A percentile compares a stretch with the other conserved stretches of the same genome.
Conservation (phyloP, 2,329 filamentous ascomycete genomes). For the Colletotrichum sidae region DNA sequence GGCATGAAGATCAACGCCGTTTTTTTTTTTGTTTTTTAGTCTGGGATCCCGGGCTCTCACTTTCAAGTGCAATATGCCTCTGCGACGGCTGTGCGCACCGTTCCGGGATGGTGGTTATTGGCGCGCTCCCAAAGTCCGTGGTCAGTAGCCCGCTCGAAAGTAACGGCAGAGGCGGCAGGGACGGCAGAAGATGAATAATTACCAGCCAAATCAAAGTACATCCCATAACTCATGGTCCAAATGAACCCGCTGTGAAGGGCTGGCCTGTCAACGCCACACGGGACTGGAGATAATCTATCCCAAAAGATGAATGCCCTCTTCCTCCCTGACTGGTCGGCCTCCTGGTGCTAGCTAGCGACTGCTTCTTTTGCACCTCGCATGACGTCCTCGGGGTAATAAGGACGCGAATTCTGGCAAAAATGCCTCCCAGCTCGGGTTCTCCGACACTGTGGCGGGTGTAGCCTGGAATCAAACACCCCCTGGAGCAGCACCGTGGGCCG, state of each 20-base stretch:
- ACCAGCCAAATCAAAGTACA: background rate
- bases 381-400: too few species aligned
- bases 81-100: conserved; percentile 4
- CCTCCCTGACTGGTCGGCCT: too few species aligned
- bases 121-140: background rate
- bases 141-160: background rate
- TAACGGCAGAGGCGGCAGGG: background rate
- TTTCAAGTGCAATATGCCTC: conserved; percentile 14
- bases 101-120: conserved; percentile 13
- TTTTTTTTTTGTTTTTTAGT: background rate
- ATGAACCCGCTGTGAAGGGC: background rate
- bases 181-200: background rate
- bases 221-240: background rate
- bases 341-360: too few species aligned
- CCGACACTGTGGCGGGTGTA: too few species aligned
- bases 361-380: too few species aligned
- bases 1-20: background rate
- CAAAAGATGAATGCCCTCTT: too few species aligned
- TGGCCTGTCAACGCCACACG: background rate
- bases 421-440: too few species aligned
- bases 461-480: too few species aligned
- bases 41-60: conserved; percentile 12
- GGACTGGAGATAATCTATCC: too few species aligned
- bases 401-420: too few species aligned
- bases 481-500: too few species aligned